Evolutionary conservation across 2,329 filamentous ascomycete species (phyloP).

Genomic region (Botryotinia globosa): DNA sequence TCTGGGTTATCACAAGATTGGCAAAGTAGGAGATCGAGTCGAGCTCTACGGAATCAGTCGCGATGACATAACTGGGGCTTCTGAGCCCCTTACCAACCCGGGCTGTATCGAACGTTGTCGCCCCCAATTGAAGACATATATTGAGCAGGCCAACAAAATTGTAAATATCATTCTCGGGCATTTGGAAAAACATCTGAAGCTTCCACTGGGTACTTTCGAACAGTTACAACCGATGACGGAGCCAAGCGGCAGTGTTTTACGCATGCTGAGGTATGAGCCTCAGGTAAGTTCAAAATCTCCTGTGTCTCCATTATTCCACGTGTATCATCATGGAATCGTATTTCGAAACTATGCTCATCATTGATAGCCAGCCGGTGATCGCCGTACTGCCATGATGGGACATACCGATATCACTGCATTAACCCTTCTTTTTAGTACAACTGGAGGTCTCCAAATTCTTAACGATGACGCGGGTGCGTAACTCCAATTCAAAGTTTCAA

Average conservation of each 20-base stretch:
- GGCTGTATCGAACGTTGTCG: conserved; percentile 2
- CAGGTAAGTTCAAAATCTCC: not conserved
- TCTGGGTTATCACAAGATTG: conserved; percentile 13
- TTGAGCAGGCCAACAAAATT: not conserved
- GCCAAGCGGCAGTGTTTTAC: conserved; percentile 7
- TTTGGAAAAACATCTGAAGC: conserved; percentile 7
- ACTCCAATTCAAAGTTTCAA: conserved; percentile 29
- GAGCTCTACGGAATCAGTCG: conserved; percentile 4
- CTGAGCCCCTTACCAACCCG: conserved; percentile 13
- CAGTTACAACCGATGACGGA: not conserved
- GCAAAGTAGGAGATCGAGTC: not conserved
- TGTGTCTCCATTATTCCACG: not conserved
- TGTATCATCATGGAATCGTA: not conserved
- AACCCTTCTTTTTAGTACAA: conserved; percentile 27
- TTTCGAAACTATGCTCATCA: not conserved
- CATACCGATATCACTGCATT: conserved; percentile 15
- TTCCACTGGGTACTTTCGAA: not conserved
- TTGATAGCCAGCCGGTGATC: not conserved
- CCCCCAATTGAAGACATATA: not conserved
- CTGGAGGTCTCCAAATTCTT: conserved; percentile 40
- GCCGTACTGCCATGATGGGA: conserved; percentile 13
- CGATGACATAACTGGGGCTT: conserved; percentile 14
- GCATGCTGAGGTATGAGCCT: conserved; percentile 8
- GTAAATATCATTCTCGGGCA: not conserved
- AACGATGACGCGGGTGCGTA: conserved; percentile 33